phyloP scores from a whole-genome alignment of 2,329 filamentous ascomycete species.

The Ophiostoma fasciatum region DNA sequence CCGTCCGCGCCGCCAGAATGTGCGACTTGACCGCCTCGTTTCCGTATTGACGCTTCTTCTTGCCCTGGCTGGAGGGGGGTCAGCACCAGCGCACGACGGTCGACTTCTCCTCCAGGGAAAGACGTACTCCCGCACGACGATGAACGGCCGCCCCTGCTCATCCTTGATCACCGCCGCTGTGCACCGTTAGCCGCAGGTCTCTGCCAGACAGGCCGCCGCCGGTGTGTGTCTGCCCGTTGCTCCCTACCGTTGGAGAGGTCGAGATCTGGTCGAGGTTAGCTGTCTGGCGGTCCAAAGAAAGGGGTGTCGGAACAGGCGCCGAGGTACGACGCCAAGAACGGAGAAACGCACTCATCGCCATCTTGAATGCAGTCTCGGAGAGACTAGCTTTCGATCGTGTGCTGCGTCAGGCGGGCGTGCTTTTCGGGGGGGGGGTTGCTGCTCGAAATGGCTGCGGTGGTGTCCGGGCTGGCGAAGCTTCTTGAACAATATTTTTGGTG shows the following conservation, averaged over 20 bases:
- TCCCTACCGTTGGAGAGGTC: constrained; percentile 70
- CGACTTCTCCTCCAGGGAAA: no score
- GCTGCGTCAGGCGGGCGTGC: neutral
- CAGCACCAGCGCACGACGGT: neutral
- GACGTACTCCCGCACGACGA: constrained; percentile 89
- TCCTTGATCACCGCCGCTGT: constrained; percentile 74
- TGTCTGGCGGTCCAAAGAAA: constrained; percentile 10
- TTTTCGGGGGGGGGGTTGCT: no score
- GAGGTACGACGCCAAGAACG: neutral
- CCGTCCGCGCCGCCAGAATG: constrained; percentile 89
- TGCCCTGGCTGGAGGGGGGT: constrained; percentile 56
- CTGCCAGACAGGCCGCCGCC: constrained; percentile 9
- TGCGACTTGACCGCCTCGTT: constrained; percentile 97
- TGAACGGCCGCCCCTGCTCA: constrained; percentile 93
- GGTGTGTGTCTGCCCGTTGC: no score
- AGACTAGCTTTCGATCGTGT: constrained; percentile 1
- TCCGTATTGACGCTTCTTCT: constrained; percentile 92
- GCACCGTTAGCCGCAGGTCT: constrained; percentile 1
- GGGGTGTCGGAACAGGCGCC: constrained; percentile 9
- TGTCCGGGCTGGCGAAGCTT: constrained; percentile 4
- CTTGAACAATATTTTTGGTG: constrained; percentile 7
- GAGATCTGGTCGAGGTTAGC: constrained; percentile 41
- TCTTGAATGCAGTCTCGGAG: constrained; percentile 21
- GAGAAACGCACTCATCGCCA: constrained; percentile 42
- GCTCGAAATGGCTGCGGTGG: constrained; percentile 3